Conservation (phyloP, 768 basidiomycete genomes). For the Suillus cothurnatus region DNA sequence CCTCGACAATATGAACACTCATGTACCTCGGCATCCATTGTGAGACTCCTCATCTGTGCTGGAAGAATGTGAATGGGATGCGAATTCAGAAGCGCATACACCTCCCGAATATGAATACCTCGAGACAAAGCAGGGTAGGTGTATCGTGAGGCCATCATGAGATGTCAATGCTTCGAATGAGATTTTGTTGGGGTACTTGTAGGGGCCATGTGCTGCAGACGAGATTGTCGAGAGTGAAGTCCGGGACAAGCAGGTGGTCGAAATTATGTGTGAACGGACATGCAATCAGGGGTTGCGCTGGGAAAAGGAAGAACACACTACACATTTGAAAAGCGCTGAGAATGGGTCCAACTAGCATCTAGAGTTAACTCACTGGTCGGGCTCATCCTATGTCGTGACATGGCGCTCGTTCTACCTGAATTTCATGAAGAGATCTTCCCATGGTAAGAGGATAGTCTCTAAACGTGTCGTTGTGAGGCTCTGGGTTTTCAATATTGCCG, state of each 20-base stretch:
- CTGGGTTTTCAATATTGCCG: no score
- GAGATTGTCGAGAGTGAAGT: conserved; percentile 19
- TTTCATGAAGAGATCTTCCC: no score
- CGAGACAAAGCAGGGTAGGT: neutral
- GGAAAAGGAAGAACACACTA: conserved; percentile 18
- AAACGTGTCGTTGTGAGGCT: no score
- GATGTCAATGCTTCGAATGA: neutral
- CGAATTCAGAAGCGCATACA: conserved; percentile 34
- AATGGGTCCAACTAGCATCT: no score
- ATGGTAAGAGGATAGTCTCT: no score
- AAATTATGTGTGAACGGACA: conserved; percentile 16
- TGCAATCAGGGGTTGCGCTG: conserved; percentile 24
- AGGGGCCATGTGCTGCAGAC: conserved; percentile 12
- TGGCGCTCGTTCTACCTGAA: no score
- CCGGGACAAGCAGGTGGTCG: conserved; percentile 13
- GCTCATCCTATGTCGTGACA: no score
- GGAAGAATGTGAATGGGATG: conserved; percentile 46
- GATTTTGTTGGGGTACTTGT: neutral
- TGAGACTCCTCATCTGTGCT: conserved; percentile 47
- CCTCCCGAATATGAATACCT: conserved; percentile 33
- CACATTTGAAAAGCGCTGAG: no score
- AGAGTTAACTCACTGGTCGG: no score
- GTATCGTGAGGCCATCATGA: conserved; percentile 2
- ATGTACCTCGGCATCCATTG: conserved; percentile 38
- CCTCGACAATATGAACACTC: no score